These are phyloP conservation scores for Dioscorea alata DNA, from an alignment of 106 monocot genomes.

Conservation along the genomic window DNA sequence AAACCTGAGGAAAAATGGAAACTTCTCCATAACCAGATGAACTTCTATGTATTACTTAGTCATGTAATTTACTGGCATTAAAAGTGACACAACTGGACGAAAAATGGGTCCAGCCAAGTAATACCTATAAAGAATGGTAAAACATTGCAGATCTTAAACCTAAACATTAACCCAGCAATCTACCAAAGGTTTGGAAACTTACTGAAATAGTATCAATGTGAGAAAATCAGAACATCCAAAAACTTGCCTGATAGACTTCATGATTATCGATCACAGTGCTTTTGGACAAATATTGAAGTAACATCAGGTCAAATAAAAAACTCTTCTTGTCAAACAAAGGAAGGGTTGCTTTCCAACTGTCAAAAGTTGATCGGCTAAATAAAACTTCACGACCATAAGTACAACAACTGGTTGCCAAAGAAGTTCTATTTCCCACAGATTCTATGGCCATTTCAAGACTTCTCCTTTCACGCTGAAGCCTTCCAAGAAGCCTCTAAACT, in stretches of 20 bases:
- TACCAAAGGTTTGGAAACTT: no score
- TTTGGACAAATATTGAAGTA: conserved; percentile 44
- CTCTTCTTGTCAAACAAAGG: conserved; percentile 58
- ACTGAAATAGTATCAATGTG: background rate
- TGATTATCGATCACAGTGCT: conserved; percentile 18
- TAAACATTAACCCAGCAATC: no score
- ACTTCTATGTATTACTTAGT: no score
- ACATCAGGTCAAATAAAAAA: conserved; percentile 43
- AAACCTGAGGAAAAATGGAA: no score
- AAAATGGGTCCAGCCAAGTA: no score
- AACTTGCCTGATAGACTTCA: conserved; percentile 44
- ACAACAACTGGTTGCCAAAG: conserved; percentile 36
- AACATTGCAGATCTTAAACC: no score
- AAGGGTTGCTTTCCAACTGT: conserved; percentile 47
- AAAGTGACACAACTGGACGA: no score
- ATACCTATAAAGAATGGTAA: no score
- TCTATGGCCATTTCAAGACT: conserved; percentile 17
- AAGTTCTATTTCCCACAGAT: no score
- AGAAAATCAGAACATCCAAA: background rate
- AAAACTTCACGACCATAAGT: conserved; percentile 30
- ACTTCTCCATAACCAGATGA: no score
- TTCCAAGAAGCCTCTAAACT: conserved; percentile 38
- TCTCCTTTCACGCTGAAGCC: conserved; percentile 41
- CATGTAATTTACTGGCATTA: no score
- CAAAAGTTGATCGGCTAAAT: conserved; percentile 22